Evolutionary conservation across 2,329 filamentous ascomycete species (phyloP).

Genomic region (Colletotrichum agaves): DNA sequence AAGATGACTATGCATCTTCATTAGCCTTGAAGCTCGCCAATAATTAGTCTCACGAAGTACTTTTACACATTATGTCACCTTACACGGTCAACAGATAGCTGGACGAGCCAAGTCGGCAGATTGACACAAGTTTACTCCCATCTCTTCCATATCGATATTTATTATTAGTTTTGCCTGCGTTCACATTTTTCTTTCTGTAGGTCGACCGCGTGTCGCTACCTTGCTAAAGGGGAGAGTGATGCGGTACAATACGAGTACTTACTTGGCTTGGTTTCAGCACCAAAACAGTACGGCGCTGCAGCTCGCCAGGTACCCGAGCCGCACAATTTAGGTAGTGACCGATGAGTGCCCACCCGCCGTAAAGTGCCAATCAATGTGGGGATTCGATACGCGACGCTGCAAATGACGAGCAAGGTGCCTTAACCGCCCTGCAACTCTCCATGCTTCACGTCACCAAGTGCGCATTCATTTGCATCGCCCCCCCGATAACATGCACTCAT

Average conservation of each 20-base stretch:
- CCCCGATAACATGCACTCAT: conserved; percentile 27
- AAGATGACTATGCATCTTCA: too few relatives aligned
- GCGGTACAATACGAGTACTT: background rate
- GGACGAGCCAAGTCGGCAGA: too few relatives aligned
- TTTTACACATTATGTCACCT: too few relatives aligned
- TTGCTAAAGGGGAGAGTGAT: background rate
- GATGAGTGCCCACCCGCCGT: conserved; percentile 16
- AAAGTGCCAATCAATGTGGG: conserved; percentile 23
- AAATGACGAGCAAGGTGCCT: conserved; percentile 33
- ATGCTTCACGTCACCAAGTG: conserved; percentile 12
- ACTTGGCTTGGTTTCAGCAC: background rate
- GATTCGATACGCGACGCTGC: conserved; percentile 21
- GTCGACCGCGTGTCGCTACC: too few relatives aligned
- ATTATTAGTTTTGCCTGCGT: too few relatives aligned
- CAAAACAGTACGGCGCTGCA: background rate
- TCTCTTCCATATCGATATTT: too few relatives aligned
- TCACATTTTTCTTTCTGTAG: too few relatives aligned
- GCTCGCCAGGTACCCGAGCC: background rate
- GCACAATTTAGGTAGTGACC: conserved; percentile 7
- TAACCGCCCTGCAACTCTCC: conserved; percentile 11
- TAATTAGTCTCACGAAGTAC: too few relatives aligned
- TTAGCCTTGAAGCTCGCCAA: too few relatives aligned
- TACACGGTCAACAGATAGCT: too few relatives aligned
- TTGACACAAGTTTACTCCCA: too few relatives aligned
- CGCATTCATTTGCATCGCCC: conserved; percentile 2